Evolutionary conservation across 2,329 filamentous ascomycete species (phyloP).

Genomic region (Microdochium nivale): DNA sequence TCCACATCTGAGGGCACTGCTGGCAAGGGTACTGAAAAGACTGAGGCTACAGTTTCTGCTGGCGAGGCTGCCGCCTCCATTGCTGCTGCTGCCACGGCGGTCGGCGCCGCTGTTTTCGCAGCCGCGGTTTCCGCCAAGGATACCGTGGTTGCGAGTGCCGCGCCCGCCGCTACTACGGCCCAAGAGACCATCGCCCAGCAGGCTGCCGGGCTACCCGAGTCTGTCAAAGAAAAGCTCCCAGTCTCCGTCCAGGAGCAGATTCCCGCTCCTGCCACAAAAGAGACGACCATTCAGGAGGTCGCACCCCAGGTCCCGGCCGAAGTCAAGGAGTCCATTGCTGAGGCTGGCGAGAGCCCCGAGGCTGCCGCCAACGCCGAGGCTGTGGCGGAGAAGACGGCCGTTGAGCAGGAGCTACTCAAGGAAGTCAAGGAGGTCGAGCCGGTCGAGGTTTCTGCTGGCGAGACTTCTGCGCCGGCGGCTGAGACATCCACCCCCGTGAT

Average conservation of each 20-base stretch:
- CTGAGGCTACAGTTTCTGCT: constrained; percentile 32
- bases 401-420: constrained; percentile 66
- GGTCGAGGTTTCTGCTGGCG: constrained; percentile 10
- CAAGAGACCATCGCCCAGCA: constrained; percentile 15
- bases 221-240: constrained; percentile 43
- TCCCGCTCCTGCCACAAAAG: constrained; percentile 28
- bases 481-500: constrained; percentile 3
- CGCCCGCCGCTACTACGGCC: constrained; percentile 24
- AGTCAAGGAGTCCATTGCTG: constrained; percentile 48
- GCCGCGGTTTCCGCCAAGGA: constrained; percentile 30
- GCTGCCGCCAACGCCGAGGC: constrained; percentile 60
- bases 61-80: constrained; percentile 31
- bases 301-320: constrained; percentile 44
- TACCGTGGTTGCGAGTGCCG: constrained; percentile 28
- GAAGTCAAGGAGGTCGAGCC: constrained; percentile 41
- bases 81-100: constrained; percentile 32
- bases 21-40: constrained; percentile 43
- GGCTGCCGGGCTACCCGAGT: constrained; percentile 41
- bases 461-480: constrained; percentile 6
- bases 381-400: constrained; percentile 64
- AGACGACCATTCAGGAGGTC: constrained; percentile 31
- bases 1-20: constrained; percentile 48
- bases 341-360: constrained; percentile 57
- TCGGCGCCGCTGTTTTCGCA: constrained; percentile 23
- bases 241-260: constrained; percentile 39